Evolutionary conservation across 192 early-diverging fungal species (phyloP), one percentile per base, ranked within the genome.

Genomic region (Entomortierella parvispora): DNA sequence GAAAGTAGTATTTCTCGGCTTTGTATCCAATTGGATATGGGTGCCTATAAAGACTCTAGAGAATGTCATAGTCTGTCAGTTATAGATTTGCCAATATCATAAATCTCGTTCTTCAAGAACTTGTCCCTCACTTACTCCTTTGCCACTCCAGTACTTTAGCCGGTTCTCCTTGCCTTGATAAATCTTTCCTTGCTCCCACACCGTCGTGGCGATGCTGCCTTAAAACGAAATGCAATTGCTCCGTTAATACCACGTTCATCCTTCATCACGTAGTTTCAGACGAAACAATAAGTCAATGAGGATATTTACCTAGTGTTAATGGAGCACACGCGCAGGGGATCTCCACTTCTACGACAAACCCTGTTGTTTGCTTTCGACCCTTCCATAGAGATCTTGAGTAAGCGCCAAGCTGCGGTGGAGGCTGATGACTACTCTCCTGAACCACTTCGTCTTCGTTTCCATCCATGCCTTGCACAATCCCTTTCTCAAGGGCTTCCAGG

Each of bases 21-120:
- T 62, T 59, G 61, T 72, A 86, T 9, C 85, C 85, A 29, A 86
- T 75, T 12, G 85, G 85, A 25, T 86, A 86, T 59, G 85, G 85
- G 45, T 86, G 85, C 46, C 69, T 71, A 32, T 77, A 86, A 23
- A 75, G 54, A 50, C 83, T 83, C 85, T 86, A 34, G 2, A 9
- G 4, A 17, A 12, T 23, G 26, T n/a, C 29, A 46, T 15, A 54
- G 29, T 8, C 11, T 31, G 29, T 1, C 29, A 55, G 17, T 25
- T 17, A 55, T n/a, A 55, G 12, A n/a, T n/a, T n/a, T 31, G 12
- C 17, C 12, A 55, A 55, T 31, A 14, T 52, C 20, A 2, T 22
- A 1, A 20, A n/a, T 17, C 32, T 53, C 28, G 29, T 31, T 26
- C 0, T 25, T 32, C 32, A 53, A 18, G n/a, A n/a, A n/a, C n/a